Base-by-base conservation (phyloP, 2,329 filamentous ascomycete species). In the Pestalotiopsis fici region DNA sequence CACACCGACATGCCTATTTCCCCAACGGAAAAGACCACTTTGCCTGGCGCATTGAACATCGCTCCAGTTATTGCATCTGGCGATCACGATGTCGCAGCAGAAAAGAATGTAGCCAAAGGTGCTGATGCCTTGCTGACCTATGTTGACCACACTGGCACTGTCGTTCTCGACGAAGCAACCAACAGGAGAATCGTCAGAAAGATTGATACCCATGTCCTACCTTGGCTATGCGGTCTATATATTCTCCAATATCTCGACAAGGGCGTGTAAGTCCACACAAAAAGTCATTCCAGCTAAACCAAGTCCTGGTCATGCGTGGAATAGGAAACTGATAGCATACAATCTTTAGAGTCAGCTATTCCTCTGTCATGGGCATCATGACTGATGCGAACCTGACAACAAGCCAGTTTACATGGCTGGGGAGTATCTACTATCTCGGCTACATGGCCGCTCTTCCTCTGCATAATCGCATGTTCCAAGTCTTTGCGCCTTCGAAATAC, bases 331-430 rank as follows among this genome's bases (percentile, higher is more conserved):
- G 61, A 37, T 50, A 4, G 21, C 12, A 18, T 5, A n/a, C 1
- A 28, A 2, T 13, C 27, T 13, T 7, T 21, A 64, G 61, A 2
- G 37, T 64, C 27, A 64, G 61, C 61, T 64, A 64, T 23, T 54
- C 61, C 28, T 64, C 61, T n/a, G 61, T 64, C 21, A 64, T 64
- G 61, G 61, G 61, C 25, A 64, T 64, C 78, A 88, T 65, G 88
- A 87, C 71, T 82, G 82, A n/a, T 87, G 86, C 86, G 76, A 85
- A 18, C 69, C 70, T 5, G 75, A 64, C 39, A 1, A 64, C 61
- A 7, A 55, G 61, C 25, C 61, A 64, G 27, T 64, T 55, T 43
- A 64, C 61, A 4, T 64, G 61, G 61, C 43, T 64, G 25, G 61
- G 61, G 0, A 64, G 74, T 12, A 70, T 76, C 54, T 76, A 75